phyloP scores from a whole-genome alignment of 257 asterid genomes.

The Ligustrum vulgare region DNA sequence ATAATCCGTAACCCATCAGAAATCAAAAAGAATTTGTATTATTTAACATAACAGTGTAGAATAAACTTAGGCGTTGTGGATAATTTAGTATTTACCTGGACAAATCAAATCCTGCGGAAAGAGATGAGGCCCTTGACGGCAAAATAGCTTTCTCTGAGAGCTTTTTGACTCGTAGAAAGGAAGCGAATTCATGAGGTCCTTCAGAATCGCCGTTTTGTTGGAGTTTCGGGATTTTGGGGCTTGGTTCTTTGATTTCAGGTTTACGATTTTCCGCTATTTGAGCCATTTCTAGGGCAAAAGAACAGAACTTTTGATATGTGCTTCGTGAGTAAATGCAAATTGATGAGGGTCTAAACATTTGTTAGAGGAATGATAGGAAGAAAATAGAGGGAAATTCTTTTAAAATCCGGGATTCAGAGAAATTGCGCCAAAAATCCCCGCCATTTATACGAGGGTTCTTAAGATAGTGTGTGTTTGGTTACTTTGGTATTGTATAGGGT shows the following conservation, averaged over 20 bases:
- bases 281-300: conserved; percentile 16
- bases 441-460: not conserved
- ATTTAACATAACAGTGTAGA: not conserved
- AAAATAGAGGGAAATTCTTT: not conserved
- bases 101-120: conserved; percentile 67
- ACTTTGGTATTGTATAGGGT: too few species aligned
- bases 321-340: not conserved
- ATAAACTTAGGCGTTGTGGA: not conserved
- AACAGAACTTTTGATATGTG: not conserved
- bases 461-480: too few species aligned
- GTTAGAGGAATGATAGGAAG: not conserved
- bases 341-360: not conserved
- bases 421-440: conserved; percentile 33
- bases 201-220: conserved; percentile 27
- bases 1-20: not conserved
- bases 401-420: not conserved
- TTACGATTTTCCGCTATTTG: conserved; percentile 11
- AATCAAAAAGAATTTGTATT: not conserved
- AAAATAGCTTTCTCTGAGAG: conserved; percentile 57
- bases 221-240: conserved; percentile 22
- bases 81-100: conserved; percentile 40
- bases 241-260: conserved; percentile 28
- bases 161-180: conserved; percentile 48
- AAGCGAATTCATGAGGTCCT: conserved; percentile 17
- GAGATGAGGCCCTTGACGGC: conserved; percentile 54